Conservation (phyloP, 805 yeast genomes). For the Monosporozyma solicola region DNA sequence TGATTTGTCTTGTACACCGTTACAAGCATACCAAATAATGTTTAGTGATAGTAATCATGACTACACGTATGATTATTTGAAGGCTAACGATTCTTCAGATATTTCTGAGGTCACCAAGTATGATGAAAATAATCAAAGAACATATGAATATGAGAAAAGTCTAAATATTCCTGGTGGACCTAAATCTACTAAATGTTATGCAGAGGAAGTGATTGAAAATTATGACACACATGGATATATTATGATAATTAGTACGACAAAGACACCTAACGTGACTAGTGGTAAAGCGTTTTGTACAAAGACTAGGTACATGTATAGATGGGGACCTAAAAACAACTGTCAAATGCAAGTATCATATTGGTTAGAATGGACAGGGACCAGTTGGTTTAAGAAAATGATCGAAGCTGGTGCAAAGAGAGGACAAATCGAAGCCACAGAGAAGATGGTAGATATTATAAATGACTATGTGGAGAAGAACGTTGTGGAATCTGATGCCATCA, state of each 20-base stretch:
- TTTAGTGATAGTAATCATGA: conserved; percentile 52
- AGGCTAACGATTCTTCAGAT: conserved; percentile 31
- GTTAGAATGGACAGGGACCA: conserved; percentile 82
- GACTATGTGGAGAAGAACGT: conserved; percentile 19
- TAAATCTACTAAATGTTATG: conserved; percentile 70
- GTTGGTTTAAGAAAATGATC: conserved; percentile 86
- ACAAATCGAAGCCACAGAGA: conserved; percentile 54
- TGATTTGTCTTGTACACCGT: conserved; percentile 50
- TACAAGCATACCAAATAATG: conserved; percentile 59
- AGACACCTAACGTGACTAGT: conserved; percentile 92
- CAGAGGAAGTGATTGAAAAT: conserved; percentile 57
- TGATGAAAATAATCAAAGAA: conserved; percentile 35
- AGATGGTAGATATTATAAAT: conserved; percentile 30
- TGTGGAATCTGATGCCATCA: background rate
- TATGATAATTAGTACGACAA: conserved; percentile 51
- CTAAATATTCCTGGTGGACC: conserved; percentile 84
- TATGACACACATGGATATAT: conserved; percentile 43
- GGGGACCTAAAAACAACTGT: conserved; percentile 63
- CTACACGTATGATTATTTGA: conserved; percentile 37
- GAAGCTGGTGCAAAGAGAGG: conserved; percentile 81
- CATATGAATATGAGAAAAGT: conserved; percentile 62
- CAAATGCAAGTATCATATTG: conserved; percentile 55
- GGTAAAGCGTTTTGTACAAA: conserved; percentile 73
- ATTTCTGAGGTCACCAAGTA: conserved; percentile 29
- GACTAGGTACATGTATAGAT: conserved; percentile 62